Evolutionary conservation across 164 flowering plant genomes (phyloP).

Genomic region (Nelumbo lutea): DNA sequence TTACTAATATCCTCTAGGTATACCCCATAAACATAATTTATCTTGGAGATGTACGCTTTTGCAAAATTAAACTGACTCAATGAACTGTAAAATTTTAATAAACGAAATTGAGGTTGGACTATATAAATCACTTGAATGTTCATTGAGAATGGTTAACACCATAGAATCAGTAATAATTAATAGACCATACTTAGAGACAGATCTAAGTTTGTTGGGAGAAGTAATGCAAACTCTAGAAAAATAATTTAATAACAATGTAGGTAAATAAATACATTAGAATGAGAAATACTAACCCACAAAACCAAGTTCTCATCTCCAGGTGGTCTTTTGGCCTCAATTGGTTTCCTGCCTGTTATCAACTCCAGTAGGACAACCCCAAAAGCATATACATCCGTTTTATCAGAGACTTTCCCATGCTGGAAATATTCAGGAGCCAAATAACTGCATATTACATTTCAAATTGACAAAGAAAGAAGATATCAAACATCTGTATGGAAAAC

Average conservation of each 20-base stretch:
- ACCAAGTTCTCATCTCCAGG: constrained; percentile 83
- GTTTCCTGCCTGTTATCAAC: constrained; percentile 79
- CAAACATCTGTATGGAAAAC: not conserved
- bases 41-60: not conserved
- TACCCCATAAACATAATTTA: not conserved
- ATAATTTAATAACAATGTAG: not conserved
- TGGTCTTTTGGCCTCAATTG: constrained; percentile 68
- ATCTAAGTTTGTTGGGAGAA: not conserved
- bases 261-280: not conserved
- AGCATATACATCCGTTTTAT: constrained; percentile 90
- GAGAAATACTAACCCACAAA: constrained; percentile 56
- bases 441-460: constrained; percentile 30
- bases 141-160: not conserved
- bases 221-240: not conserved
- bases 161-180: not conserved
- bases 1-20: not conserved
- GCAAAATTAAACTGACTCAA: not conserved
- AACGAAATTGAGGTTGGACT: too few relatives aligned
- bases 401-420: constrained; percentile 93
- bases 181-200: not conserved
- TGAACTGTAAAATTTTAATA: not conserved
- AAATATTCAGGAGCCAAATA: constrained; percentile 96
- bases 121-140: not conserved
- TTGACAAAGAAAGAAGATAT: not conserved
- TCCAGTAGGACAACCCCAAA: constrained; percentile 86